These are phyloP conservation scores for Suillus variegatus DNA, from an alignment of 768 basidiomycete species.

Conservation along the genomic window DNA sequence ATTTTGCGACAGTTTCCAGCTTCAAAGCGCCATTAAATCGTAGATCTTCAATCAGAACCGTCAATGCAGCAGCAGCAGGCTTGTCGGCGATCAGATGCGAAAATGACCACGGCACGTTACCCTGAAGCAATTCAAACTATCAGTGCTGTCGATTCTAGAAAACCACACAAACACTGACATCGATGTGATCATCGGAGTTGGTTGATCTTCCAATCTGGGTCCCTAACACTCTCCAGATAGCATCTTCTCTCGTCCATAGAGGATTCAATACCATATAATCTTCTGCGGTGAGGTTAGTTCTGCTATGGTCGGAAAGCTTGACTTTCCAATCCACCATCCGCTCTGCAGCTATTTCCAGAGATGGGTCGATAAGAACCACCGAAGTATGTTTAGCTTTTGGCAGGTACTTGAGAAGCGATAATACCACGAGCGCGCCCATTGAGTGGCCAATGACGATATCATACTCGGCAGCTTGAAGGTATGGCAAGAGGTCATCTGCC, in stretches of 20 bases:
- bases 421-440: conserved; percentile 19
- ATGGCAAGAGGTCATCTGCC: conserved; percentile 7
- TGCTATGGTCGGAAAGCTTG: background rate
- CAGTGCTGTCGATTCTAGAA: background rate
- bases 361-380: conserved; percentile 23
- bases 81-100: conserved; percentile 11
- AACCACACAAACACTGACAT: conserved; percentile 3
- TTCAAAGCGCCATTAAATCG: conserved; percentile 1
- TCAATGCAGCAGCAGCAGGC: conserved; percentile 10
- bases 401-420: conserved; percentile 18
- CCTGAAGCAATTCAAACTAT: conserved; percentile 7
- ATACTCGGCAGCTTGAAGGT: conserved; percentile 2
- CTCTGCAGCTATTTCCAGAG: conserved; percentile 7
- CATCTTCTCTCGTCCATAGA: conserved; percentile 6
- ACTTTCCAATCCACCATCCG: conserved; percentile 4
- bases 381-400: conserved; percentile 8
- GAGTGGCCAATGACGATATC: conserved; percentile 22
- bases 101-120: conserved; percentile 20
- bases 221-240: conserved; percentile 12
- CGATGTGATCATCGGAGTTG: conserved; percentile 11
- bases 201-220: conserved; percentile 6
- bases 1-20: conserved; percentile 9
- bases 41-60: conserved; percentile 14
- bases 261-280: conserved; percentile 13
- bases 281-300: background rate